Evolutionary conservation across 371 early-diverging fungal genomes (phyloP).

Genomic region (Blakeslea trispora): DNA sequence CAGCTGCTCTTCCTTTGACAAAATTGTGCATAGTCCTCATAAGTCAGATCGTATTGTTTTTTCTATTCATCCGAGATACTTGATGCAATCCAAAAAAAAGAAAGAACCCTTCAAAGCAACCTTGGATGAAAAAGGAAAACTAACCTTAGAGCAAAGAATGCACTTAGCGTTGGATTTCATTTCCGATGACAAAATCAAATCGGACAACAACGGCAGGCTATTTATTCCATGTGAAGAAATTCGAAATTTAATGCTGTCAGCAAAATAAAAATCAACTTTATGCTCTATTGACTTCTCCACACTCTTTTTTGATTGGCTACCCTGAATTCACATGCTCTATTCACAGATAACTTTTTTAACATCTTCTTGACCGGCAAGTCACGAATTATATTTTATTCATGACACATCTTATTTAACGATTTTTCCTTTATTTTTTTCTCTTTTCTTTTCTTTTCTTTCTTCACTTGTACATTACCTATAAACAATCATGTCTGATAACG

Average conservation of each 20-base stretch:
- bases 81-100: too few species aligned
- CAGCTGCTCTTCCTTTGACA: too few species aligned
- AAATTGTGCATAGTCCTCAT: too few species aligned
- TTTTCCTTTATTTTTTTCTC: slow-evolving; percentile 10
- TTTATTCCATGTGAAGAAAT: slow-evolving; percentile 19
- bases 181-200: not conserved
- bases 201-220: slow-evolving; percentile 21
- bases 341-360: not conserved
- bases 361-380: slow-evolving; percentile 5
- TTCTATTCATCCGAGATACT: too few species aligned
- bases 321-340: slow-evolving; percentile 23
- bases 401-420: slow-evolving; percentile 22
- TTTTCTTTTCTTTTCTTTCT: slow-evolving; percentile 15
- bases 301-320: slow-evolving; percentile 22
- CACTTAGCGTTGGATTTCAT: not conserved
- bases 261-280: not conserved
- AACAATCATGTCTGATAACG: slow-evolving; percentile 85
- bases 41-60: too few species aligned
- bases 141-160: too few species aligned
- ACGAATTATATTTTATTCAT: slow-evolving; percentile 13
- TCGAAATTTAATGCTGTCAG: slow-evolving; percentile 14
- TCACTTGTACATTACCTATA: slow-evolving; percentile 3
- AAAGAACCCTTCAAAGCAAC: too few species aligned
- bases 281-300: slow-evolving; percentile 13
- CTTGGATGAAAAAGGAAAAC: too few species aligned